Evolutionary conservation across 805 yeast species (phyloP), one percentile per base, ranked within the genome.

Genomic region (Sugiyamaella valdiviana): DNA sequence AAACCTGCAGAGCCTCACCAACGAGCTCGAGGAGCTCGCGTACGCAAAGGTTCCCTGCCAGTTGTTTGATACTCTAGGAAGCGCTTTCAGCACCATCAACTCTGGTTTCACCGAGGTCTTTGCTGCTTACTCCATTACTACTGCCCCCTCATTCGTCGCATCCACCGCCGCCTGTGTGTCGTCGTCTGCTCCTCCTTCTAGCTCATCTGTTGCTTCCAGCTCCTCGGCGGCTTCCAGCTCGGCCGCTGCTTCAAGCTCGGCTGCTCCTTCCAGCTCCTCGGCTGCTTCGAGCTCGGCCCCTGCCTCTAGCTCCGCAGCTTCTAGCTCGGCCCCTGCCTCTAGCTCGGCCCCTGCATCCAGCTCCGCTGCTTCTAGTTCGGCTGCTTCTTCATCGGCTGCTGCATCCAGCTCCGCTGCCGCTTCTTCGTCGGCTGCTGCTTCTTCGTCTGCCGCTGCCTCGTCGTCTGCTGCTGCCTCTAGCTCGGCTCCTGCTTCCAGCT

Each of bases 391-490:
- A 12, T 20, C 44, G 3, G 49, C 45, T 4, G 22, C 44, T 36
- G 19, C 46, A 5, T 26, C 44, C 14, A 36, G 42, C 38, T 12
- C 40, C 37, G 37, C 38, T 19, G 48, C 36, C 23, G 6, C 23
- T 6, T 23, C 43, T n/a, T 16, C 24, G 12, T 19, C 41, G 9
- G 24, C 50, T 22, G 48, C 56, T 15, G 50, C 60, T 29, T 38
- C 51, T 20, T 17, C 22, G 19, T 57, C 58, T 39, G 59, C 59
- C 36, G 39, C 16, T 10, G 46, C 41, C n/a, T 37, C 50, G 24
- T 23, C 20, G 29, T 21, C 53, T 35, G 41, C 52, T 42, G 37
- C 50, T 32, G 46, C 39, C 23, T 51, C 47, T n/a, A 45, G 24
- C 14, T 41, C 49, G 29, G 26, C 48, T 20, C 26, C 50, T 15